Conservation (phyloP, 2,329 filamentous ascomycete species). For the Sporothrix mexicana region DNA sequence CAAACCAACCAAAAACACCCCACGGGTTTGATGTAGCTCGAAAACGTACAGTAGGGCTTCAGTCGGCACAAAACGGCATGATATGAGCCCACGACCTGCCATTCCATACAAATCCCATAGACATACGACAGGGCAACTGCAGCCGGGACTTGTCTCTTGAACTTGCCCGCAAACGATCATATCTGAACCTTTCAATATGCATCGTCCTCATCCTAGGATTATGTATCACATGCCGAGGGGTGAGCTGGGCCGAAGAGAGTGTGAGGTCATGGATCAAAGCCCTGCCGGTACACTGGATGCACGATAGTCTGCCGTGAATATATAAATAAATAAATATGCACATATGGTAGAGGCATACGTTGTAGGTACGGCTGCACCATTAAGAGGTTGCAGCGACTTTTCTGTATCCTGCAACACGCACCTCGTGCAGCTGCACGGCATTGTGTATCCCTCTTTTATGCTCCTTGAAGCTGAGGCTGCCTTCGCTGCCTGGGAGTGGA, state of each 20-base stretch:
- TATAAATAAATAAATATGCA: too few relatives aligned
- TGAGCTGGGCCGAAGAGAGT: neutral
- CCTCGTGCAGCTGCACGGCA: neutral
- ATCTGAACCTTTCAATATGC: neutral
- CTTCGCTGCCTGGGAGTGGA: too few relatives aligned
- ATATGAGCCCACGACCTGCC: too few relatives aligned
- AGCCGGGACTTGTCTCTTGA: neutral
- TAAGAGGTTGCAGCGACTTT: neutral
- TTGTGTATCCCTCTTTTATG: neutral
- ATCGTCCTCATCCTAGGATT: neutral
- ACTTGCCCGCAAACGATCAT: neutral
- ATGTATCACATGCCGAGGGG: neutral
- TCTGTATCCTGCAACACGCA: neutral
- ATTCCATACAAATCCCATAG: too few relatives aligned
- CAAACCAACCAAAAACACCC: too few relatives aligned
- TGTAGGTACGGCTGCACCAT: neutral
- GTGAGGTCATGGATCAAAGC: neutral
- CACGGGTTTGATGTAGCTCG: too few relatives aligned
- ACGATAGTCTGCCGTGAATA: neutral
- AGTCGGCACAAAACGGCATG: too few relatives aligned
- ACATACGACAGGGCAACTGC: neutral
- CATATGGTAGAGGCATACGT: too few relatives aligned
- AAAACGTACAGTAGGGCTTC: too few relatives aligned
- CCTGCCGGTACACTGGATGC: neutral
- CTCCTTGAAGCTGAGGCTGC: neutral